Percentiles rank a stretch among this genome's conserved stretches.
Evolutionary conservation across 169 alveolate genomes (phyloP).

Genomic region (Plasmodium knowlesi): DNA sequence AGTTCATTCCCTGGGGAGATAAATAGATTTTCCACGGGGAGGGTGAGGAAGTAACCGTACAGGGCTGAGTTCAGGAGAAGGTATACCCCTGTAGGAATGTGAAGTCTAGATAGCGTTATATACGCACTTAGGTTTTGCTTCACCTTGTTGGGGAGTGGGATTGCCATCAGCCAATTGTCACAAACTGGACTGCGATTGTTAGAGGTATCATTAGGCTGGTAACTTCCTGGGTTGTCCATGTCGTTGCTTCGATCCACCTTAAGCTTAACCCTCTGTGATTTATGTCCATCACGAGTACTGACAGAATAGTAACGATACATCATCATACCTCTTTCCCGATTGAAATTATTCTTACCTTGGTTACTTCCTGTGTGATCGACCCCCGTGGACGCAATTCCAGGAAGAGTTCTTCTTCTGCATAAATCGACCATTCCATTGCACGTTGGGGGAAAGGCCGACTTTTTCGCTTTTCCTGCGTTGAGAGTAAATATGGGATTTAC

Average conservation of each 20-base stretch:
- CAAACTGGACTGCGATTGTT: neutral
- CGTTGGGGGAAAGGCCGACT: neutral
- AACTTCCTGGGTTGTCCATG: neutral
- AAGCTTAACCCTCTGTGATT: neutral
- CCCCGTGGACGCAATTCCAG: neutral
- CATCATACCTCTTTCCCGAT: neutral
- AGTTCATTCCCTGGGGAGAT: neutral
- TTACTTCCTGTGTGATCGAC: neutral
- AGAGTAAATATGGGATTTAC: neutral
- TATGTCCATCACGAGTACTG: neutral
- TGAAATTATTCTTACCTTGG: neutral
- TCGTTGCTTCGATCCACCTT: neutral
- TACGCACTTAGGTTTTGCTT: slow-evolving; percentile 15
- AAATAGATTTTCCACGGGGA: slow-evolving; percentile 8
- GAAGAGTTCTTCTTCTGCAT: neutral
- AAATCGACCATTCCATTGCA: neutral
- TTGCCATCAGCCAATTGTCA: neutral
- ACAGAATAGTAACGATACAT: neutral
- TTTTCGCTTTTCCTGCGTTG: neutral
- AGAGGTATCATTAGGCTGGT: neutral
- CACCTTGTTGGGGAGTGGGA: neutral
- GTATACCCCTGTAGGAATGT: slow-evolving; percentile 22
- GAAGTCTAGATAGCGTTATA: neutral
- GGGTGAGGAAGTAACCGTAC: slow-evolving; percentile 45
- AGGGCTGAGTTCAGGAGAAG: slow-evolving; percentile 30